These are phyloP conservation scores for Hemisphaericaspora xylofermentans DNA, from an alignment of 1,139 yeast species.

Conservation along the genomic window DNA sequence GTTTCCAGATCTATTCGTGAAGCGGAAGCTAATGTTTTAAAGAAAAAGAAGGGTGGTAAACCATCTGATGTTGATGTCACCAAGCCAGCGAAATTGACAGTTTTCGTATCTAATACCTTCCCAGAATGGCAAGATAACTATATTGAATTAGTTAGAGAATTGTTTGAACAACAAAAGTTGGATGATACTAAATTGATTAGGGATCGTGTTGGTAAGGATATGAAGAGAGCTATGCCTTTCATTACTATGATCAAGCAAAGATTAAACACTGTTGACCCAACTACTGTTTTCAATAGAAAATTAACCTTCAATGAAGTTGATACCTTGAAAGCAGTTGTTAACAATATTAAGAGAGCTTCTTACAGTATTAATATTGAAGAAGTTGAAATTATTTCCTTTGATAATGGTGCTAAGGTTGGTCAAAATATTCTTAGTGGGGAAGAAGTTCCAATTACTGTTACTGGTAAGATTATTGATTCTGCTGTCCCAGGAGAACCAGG, in stretches of 20 bases:
- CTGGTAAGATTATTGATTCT: conserved; percentile 70
- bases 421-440: conserved; percentile 67
- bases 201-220: conserved; percentile 68
- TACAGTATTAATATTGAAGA: conserved; percentile 58
- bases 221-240: conserved; percentile 98
- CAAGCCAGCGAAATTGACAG: conserved; percentile 68
- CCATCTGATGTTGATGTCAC: conserved; percentile 69
- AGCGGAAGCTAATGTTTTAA: conserved; percentile 81
- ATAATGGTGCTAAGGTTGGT: conserved; percentile 62
- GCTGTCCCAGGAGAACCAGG: conserved; percentile 97
- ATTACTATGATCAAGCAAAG: conserved; percentile 82
- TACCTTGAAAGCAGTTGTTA: conserved; percentile 56
- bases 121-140: conserved; percentile 96
- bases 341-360: conserved; percentile 63
- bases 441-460: conserved; percentile 58
- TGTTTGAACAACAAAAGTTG: conserved; percentile 63
- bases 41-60: conserved; percentile 87
- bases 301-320: conserved; percentile 77
- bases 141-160: conserved; percentile 77
- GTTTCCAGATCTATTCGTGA: conserved; percentile 86
- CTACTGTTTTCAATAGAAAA: conserved; percentile 82
- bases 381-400: conserved; percentile 56
- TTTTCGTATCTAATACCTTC: conserved; percentile 77
- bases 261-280: conserved; percentile 64
- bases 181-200: conserved; percentile 62